These are phyloP conservation scores for Vigna hirtella DNA, from an alignment of 306 rosid genomes.

Conservation along the genomic window DNA sequence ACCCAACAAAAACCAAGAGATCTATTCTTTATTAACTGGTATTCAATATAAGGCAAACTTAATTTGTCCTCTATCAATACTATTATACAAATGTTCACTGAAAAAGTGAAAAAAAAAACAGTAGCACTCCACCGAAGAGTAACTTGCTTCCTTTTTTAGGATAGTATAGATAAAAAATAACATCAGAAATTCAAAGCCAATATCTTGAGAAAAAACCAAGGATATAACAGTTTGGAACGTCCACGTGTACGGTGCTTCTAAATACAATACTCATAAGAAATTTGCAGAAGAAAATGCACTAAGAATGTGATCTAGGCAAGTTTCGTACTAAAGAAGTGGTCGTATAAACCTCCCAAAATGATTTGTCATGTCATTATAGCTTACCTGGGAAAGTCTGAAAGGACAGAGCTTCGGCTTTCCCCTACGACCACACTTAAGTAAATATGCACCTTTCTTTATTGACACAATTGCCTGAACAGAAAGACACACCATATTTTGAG, in stretches of 20 bases:
- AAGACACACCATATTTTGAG: conserved; percentile 36
- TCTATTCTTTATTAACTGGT: background rate
- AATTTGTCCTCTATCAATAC: conserved; percentile 10
- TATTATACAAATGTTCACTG: background rate
- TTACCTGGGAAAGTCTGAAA: conserved; percentile 82
- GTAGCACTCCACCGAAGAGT: background rate
- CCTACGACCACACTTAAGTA: conserved; percentile 74
- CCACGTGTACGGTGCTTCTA: conserved; percentile 14
- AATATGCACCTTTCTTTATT: conserved; percentile 84
- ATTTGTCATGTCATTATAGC: conserved; percentile 13
- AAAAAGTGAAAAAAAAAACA: background rate
- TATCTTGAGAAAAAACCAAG: background rate
- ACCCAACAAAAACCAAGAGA: conserved; percentile 7
- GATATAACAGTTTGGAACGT: background rate
- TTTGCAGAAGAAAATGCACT: conserved; percentile 7
- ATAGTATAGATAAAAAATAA: background rate
- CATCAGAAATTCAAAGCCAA: background rate
- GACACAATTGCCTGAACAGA: conserved; percentile 78
- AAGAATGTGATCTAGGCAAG: conserved; percentile 17
- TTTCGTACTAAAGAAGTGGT: conserved; percentile 22
- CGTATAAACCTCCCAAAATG: conserved; percentile 4
- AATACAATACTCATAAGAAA: conserved; percentile 8
- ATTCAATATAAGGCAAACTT: conserved; percentile 3
- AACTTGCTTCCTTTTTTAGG: background rate
- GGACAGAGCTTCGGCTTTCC: conserved; percentile 88